phyloP scores from a whole-genome alignment of 371 early-diverging fungal species.

The Fennellomyces sp. region DNA sequence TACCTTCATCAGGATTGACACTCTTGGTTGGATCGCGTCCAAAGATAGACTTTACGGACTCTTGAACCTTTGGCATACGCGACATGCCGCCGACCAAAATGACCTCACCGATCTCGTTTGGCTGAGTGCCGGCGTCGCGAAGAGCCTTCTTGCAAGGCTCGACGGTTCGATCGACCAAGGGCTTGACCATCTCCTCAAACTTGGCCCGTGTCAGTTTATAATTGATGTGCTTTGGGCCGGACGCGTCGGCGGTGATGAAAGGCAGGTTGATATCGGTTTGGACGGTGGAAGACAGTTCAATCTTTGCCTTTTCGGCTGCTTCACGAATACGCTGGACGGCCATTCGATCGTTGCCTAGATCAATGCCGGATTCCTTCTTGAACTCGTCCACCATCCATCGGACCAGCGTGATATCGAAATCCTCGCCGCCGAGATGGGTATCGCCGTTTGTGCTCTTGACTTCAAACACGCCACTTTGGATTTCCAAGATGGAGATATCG shows the following conservation, averaged over 20 bases:
- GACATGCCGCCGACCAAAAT: constrained; percentile 99
- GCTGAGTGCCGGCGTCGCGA: constrained; percentile 84
- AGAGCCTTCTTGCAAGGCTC: constrained; percentile 94
- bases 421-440: constrained; percentile 97
- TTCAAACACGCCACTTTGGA: constrained; percentile 96
- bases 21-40: constrained; percentile 83
- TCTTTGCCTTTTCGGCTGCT: constrained; percentile 97
- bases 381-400: constrained; percentile 79
- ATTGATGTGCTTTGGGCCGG: constrained; percentile 94
- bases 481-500: constrained; percentile 95
- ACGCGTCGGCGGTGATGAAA: constrained; percentile 87
- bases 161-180: constrained; percentile 85
- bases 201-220: constrained; percentile 86
- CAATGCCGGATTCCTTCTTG: constrained; percentile 79
- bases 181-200: constrained; percentile 82
- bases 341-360: constrained; percentile 79
- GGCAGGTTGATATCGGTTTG: constrained; percentile 93
- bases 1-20: constrained; percentile 93
- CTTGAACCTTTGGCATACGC: constrained; percentile 94
- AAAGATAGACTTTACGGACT: constrained; percentile 87
- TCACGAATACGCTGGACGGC: constrained; percentile 88
- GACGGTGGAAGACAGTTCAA: constrained; percentile 86
- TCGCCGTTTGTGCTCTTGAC: constrained; percentile 94
- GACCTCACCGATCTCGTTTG: constrained; percentile 89
- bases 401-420: constrained; percentile 91